Conservation (phyloP, 768 basidiomycete species). For the Suillus hirtellus region DNA sequence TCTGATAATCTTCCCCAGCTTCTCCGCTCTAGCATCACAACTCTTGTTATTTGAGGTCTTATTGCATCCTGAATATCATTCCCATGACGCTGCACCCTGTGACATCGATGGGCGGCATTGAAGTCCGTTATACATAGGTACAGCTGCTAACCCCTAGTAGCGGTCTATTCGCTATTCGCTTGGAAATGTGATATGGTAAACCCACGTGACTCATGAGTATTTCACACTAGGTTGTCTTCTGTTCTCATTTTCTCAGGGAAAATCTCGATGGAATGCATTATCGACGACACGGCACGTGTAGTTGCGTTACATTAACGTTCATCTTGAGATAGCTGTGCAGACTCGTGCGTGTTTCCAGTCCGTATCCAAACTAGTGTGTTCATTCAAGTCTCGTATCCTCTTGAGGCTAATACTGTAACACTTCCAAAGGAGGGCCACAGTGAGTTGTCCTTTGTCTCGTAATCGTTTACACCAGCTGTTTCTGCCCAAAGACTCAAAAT, state of each 20-base stretch:
- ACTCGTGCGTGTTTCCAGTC: neutral
- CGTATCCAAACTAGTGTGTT: neutral
- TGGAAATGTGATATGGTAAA: too few species aligned
- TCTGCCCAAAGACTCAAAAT: neutral
- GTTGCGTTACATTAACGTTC: neutral
- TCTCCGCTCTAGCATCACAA: neutral
- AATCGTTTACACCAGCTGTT: neutral
- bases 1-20: neutral
- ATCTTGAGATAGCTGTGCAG: neutral
- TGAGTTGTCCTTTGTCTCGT: neutral
- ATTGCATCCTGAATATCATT: neutral
- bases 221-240: neutral
- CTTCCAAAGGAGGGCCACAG: neutral
- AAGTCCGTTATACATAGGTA: neutral
- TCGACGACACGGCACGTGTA: neutral
- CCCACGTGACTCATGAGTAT: too few species aligned
- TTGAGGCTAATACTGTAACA: neutral
- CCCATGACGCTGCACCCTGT: neutral
- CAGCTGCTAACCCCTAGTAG: too few species aligned
- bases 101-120: neutral
- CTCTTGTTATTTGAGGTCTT: neutral
- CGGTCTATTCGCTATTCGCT: too few species aligned
- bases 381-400: neutral
- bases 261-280: neutral
- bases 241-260: neutral